Base-by-base conservation (phyloP, 1,284 basidiomycete genomes). In the Ganoderma lucidum region DNA sequence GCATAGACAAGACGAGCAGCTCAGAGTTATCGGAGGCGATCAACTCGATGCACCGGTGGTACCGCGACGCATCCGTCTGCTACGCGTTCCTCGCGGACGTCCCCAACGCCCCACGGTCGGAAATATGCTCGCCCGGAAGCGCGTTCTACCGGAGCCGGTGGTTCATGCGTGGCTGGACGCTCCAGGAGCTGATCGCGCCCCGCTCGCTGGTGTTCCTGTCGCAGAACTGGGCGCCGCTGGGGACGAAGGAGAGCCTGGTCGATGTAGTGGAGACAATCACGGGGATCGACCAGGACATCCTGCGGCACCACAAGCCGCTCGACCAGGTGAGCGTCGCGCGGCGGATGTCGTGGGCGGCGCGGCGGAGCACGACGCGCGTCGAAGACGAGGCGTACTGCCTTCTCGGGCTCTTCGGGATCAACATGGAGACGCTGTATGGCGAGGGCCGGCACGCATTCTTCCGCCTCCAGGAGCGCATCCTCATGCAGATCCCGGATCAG, bases 351-450 rank as follows among this genome's bases (percentile, higher is more conserved):
- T 67, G 66, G 66, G 62, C 62, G 2, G 30, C 62, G 1, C 6
- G 15, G 9, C 55, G 66, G 3, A 8, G 14, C 17, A 59, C 62
- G 3, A 59, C 62, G 9, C 53, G 62, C 2, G 19, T 51, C 5
- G 66, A 67, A 15, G 66, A 67, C 44, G 10, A 41, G 23, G 66
- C 66, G 14, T 67, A 67, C 37, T 48, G 53, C 10, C 56, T 67
- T 5, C 35, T 63, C 30, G 66, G 62, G 28, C 35, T 67, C 28
- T 67, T 67, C 51, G 65, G 65, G 5, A 42, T 67, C 6, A 41
- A n/a, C 41, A 67, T 67, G 61, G 44, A 60, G 10, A 41, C 53
- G 2, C 10, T 56, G 17, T 67, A 67, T 35, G 65, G 65, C 6
- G 65, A 67, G 53, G 61, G 61, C 9, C 15, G 23, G 4, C 10